Evolutionary conservation across 1,284 basidiomycete species (phyloP).

Genomic region (Calocybe gambosa): DNA sequence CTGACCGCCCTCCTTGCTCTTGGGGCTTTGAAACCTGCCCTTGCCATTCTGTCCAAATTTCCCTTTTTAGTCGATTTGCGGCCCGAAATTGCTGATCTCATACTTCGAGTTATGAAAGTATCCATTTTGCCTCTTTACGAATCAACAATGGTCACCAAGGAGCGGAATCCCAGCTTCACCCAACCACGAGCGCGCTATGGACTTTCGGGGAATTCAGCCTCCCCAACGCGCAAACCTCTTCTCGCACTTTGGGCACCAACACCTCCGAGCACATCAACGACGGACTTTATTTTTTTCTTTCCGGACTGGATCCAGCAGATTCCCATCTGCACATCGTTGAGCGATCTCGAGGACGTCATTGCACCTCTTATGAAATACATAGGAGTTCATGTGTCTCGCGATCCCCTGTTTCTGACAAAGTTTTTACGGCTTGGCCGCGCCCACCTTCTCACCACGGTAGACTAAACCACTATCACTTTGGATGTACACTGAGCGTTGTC

Average conservation of each 20-base stretch:
- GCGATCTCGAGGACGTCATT: slow-evolving; percentile 68
- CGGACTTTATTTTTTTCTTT: slow-evolving; percentile 86
- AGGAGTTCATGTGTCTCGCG: slow-evolving; percentile 70
- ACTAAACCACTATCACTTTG: neutral
- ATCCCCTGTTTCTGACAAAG: slow-evolving; percentile 46
- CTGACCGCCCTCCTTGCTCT: slow-evolving; percentile 79
- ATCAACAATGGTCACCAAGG: slow-evolving; percentile 41
- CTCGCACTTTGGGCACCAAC: slow-evolving; percentile 69
- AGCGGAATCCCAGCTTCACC: slow-evolving; percentile 53
- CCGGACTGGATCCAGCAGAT: slow-evolving; percentile 73
- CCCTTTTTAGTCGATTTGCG: slow-evolving; percentile 84
- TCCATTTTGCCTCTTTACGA: slow-evolving; percentile 70
- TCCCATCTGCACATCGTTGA: slow-evolving; percentile 56
- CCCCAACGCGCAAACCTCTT: slow-evolving; percentile 50
- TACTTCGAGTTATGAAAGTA: slow-evolving; percentile 68
- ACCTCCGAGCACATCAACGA: slow-evolving; percentile 65
- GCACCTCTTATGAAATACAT: slow-evolving; percentile 75
- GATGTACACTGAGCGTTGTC: slow-evolving; percentile 11
- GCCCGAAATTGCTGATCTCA: slow-evolving; percentile 79
- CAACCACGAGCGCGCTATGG: slow-evolving; percentile 60
- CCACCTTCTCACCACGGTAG: slow-evolving; percentile 31
- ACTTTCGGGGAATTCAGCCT: slow-evolving; percentile 43
- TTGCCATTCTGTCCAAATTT: slow-evolving; percentile 77
- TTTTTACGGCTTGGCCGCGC: slow-evolving; percentile 33
- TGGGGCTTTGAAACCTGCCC: slow-evolving; percentile 74